Evolutionary conservation across 257 asterid species (phyloP).

Genomic region (Vinca minor): DNA sequence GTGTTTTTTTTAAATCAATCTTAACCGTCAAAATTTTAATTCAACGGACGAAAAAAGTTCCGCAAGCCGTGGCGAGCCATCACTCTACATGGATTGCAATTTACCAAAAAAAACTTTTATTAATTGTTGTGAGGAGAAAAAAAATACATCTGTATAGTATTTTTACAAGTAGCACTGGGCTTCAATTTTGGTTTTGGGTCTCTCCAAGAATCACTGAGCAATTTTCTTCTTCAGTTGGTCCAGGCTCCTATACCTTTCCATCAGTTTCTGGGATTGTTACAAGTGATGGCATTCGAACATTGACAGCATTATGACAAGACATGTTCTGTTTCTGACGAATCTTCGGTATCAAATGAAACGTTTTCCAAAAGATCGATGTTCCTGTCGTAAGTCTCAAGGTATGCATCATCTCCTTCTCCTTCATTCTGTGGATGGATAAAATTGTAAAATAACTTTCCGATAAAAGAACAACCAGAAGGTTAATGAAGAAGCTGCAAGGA

Average conservation of each 20-base stretch:
- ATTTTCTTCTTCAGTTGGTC: neutral
- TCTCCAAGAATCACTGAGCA: neutral
- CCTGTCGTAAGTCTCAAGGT: constrained; percentile 28
- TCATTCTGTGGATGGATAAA: constrained; percentile 15
- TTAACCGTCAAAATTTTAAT: too few species aligned
- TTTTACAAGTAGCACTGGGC: too few species aligned
- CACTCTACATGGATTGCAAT: neutral
- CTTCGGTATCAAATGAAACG: constrained; percentile 1
- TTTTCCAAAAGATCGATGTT: constrained; percentile 17
- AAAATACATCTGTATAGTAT: too few species aligned
- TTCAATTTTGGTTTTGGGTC: neutral
- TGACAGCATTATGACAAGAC: constrained; percentile 16
- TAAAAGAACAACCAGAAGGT: neutral
- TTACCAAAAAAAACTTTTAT: neutral
- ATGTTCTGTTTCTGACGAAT: constrained; percentile 30
- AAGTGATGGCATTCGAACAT: neutral
- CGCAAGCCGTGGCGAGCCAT: neutral
- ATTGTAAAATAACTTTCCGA: neutral
- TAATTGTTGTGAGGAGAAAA: too few species aligned
- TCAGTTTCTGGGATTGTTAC: neutral
- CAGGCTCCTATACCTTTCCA: neutral
- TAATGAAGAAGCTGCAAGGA: too few species aligned
- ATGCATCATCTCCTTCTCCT: constrained; percentile 35
- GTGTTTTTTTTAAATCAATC: too few species aligned
- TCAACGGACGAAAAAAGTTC: too few species aligned